Conservation (phyloP, 176 grass and related monocot species). For the Musa troglodytarum region DNA sequence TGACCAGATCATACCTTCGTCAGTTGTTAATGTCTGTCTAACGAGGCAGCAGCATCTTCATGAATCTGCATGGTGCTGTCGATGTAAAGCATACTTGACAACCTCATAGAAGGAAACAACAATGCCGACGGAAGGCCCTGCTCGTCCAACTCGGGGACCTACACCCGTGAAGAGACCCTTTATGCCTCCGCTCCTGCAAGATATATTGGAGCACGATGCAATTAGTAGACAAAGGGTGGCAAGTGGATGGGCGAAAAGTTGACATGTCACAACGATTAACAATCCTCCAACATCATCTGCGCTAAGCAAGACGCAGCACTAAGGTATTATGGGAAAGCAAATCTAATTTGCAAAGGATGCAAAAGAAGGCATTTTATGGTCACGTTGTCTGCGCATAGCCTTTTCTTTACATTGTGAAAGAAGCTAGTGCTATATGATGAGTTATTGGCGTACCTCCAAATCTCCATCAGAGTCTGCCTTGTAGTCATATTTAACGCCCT, state of each 20-base stretch:
- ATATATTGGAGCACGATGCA: neutral
- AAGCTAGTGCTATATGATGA: neutral
- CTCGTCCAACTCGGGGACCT: slow-evolving; percentile 67
- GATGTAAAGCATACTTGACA: slow-evolving; percentile 63
- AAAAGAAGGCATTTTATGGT: no score
- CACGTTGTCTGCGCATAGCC: no score
- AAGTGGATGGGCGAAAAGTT: no score
- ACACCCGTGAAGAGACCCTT: slow-evolving; percentile 74
- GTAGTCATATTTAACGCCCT: slow-evolving; percentile 85
- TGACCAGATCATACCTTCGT: no score
- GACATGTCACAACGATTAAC: no score
- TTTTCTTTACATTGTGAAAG: neutral
- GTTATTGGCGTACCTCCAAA: slow-evolving; percentile 57
- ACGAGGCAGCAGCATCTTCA: neutral
- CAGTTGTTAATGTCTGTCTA: no score
- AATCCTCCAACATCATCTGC: no score
- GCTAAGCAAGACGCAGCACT: no score
- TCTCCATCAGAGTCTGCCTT: slow-evolving; percentile 65
- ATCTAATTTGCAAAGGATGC: no score
- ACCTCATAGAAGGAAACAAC: slow-evolving; percentile 87
- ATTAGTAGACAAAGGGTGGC: no score
- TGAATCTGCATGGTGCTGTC: slow-evolving; percentile 14
- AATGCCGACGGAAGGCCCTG: slow-evolving; percentile 92
- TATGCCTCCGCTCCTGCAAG: slow-evolving; percentile 46
- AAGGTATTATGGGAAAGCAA: no score